Conservation (phyloP, 768 basidiomycete genomes). For the Suillus ampliporus region DNA sequence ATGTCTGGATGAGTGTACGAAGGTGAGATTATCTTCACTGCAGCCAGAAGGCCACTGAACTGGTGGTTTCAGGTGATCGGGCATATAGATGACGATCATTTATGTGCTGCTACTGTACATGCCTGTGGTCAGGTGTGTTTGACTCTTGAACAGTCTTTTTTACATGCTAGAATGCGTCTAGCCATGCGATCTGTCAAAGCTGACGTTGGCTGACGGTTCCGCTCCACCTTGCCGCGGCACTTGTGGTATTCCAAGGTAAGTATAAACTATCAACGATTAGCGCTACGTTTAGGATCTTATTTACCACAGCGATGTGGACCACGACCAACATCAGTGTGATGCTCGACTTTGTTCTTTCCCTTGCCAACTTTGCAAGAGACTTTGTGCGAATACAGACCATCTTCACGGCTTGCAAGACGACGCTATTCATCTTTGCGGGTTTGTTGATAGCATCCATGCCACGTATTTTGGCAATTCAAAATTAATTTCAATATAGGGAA, state of each 20-base stretch:
- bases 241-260: conserved; percentile 52
- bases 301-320: conserved; percentile 46
- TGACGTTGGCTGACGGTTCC: conserved; percentile 35
- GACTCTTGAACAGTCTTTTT: background rate
- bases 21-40: conserved; percentile 39
- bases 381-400: conserved; percentile 54
- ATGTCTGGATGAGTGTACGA: conserved; percentile 57
- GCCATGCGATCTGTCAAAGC: conserved; percentile 47
- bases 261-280: background rate
- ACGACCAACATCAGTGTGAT: conserved; percentile 55
- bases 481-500: conserved; percentile 50
- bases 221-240: conserved; percentile 46
- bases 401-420: conserved; percentile 52
- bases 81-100: conserved; percentile 56
- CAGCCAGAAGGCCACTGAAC: background rate
- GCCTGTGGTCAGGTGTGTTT: conserved; percentile 57
- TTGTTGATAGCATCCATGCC: conserved; percentile 9
- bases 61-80: conserved; percentile 46
- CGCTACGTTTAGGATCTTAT: background rate
- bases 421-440: conserved; percentile 65
- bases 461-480: conserved; percentile 15
- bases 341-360: conserved; percentile 55
- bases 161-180: conserved; percentile 20
- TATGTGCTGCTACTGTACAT: conserved; percentile 58
- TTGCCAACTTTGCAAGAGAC: conserved; percentile 60